Conservation (phyloP, 306 rosid species). For the Geum urbanum region DNA sequence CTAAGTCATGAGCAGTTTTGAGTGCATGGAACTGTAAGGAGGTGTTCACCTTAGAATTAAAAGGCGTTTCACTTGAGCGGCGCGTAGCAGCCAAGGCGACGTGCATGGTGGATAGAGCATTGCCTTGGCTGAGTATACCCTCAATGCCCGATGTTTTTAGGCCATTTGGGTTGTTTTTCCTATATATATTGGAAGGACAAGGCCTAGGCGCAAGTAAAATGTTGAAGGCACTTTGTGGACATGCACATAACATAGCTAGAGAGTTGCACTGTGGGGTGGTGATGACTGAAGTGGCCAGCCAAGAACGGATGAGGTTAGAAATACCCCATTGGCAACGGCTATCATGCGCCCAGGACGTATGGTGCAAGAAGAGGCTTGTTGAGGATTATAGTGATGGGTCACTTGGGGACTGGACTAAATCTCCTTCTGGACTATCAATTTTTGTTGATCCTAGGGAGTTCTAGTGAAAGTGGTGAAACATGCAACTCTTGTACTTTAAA, state of each 20-base stretch:
- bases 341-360: slow-evolving; percentile 57
- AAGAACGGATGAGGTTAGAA: slow-evolving; percentile 50
- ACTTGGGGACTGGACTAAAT: slow-evolving; percentile 78
- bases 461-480: neutral
- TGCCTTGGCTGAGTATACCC: slow-evolving; percentile 59
- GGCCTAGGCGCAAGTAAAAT: slow-evolving; percentile 45
- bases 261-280: slow-evolving; percentile 57
- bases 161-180: slow-evolving; percentile 64
- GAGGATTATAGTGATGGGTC: slow-evolving; percentile 64
- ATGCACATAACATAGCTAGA: slow-evolving; percentile 60
- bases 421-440: slow-evolving; percentile 53
- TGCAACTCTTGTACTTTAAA: neutral
- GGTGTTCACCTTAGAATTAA: slow-evolving; percentile 49
- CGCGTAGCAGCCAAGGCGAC: slow-evolving; percentile 39
- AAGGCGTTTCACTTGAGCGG: slow-evolving; percentile 47
- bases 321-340: slow-evolving; percentile 71
- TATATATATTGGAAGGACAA: slow-evolving; percentile 66
- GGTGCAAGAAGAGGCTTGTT: slow-evolving; percentile 69
- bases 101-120: slow-evolving; percentile 45
- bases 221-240: slow-evolving; percentile 46
- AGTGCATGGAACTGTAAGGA: slow-evolving; percentile 77
- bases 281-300: slow-evolving; percentile 58
- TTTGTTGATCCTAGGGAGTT: slow-evolving; percentile 84
- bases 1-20: slow-evolving; percentile 60
- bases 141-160: slow-evolving; percentile 59